phyloP scores from a whole-genome alignment of 108 stramenopile genomes.

The Asterionellopsis glacialis region DNA sequence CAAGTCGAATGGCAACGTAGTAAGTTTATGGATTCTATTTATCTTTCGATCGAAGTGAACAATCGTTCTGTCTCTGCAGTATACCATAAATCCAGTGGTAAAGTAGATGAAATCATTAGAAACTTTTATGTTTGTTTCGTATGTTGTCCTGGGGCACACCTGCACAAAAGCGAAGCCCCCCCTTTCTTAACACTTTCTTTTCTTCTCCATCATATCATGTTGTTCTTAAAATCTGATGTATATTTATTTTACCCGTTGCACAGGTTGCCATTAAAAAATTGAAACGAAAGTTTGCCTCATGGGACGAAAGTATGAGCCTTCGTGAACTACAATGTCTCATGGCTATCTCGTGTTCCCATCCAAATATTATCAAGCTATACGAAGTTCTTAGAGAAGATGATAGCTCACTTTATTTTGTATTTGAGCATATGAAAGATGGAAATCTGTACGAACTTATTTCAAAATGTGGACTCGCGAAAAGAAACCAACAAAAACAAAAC shows the following conservation, averaged over 20 bases:
- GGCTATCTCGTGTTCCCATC: slow-evolving; percentile 39
- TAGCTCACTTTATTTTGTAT: slow-evolving; percentile 86
- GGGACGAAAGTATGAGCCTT: slow-evolving; percentile 83
- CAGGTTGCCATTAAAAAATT: slow-evolving; percentile 71
- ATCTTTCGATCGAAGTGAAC: no score
- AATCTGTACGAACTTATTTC: slow-evolving; percentile 85
- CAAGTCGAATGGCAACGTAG: slow-evolving; percentile 58
- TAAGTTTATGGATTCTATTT: slow-evolving; percentile 45
- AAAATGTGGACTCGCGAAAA: slow-evolving; percentile 8
- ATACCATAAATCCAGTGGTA: no score
- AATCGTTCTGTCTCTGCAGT: no score
- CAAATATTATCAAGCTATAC: slow-evolving; percentile 81
- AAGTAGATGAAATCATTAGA: no score
- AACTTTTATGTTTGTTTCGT: no score
- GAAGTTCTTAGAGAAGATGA: slow-evolving; percentile 92
- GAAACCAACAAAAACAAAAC: neutral
- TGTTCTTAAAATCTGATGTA: neutral
- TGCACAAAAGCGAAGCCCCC: no score
- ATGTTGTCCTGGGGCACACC: no score
- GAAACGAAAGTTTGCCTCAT: slow-evolving; percentile 60
- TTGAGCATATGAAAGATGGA: slow-evolving; percentile 94
- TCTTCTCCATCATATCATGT: no score
- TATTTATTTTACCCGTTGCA: neutral
- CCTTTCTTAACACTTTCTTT: no score
- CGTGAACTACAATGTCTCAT: slow-evolving; percentile 87